A percentile compares a stretch with the other conserved stretches of the same genome.
Conservation (phyloP, 2,329 filamentous ascomycete genomes). For the Botryotinia globosa region DNA sequence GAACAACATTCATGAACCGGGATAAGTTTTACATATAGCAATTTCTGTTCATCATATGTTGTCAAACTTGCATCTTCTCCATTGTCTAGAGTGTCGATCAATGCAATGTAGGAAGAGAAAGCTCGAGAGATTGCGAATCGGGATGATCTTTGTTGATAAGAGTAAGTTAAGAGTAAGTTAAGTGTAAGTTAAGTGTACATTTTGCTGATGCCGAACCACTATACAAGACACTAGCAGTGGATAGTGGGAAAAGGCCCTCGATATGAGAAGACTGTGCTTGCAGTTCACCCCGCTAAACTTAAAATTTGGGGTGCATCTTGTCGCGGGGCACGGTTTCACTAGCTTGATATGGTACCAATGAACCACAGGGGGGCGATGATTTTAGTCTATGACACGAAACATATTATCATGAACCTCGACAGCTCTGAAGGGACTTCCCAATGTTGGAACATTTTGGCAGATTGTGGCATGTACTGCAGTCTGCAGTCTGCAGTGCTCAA, state of each 20-base stretch:
- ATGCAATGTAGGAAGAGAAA: neutral
- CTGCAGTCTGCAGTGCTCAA: neutral
- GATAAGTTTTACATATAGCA: slow-evolving; percentile 7
- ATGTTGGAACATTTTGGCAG: neutral
- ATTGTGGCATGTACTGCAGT: neutral
- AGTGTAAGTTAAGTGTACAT: neutral
- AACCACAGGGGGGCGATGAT: neutral
- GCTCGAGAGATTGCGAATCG: neutral
- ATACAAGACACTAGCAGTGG: neutral
- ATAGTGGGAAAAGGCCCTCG: neutral
- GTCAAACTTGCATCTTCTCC: neutral
- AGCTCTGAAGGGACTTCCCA: neutral
- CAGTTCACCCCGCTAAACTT: slow-evolving; percentile 5
- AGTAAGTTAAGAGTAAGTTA: neutral
- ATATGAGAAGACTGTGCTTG: neutral
- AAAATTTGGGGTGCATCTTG: neutral
- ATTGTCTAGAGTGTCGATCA: neutral
- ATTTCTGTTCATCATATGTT: neutral
- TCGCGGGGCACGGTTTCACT: neutral
- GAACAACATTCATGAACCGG: neutral
- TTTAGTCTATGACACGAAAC: neutral
- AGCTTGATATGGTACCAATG: neutral
- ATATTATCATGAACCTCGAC: neutral
- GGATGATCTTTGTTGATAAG: neutral
- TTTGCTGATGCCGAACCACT: neutral